Base-by-base conservation (phyloP, 2,329 filamentous ascomycete genomes). In the Neopestalotiopsis sp. region DNA sequence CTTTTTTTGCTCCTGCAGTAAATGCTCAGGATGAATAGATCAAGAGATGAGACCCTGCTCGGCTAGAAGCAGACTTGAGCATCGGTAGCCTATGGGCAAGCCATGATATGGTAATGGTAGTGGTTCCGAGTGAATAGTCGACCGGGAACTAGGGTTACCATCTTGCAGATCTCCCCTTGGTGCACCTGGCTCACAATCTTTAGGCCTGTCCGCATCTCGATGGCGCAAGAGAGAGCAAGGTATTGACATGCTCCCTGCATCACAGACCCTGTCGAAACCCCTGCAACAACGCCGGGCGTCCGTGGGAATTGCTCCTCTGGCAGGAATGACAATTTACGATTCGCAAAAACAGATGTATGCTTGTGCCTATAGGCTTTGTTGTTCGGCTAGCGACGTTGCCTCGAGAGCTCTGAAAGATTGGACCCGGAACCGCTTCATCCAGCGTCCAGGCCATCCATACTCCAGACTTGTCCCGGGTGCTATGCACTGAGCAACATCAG, bases 81-180 rank as follows among this genome's bases (percentile, higher is more conserved):
- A 62, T 14, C n/a, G 14, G 28, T 59, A 40, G 59, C 28, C 17
- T 62, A 32, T 17, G 20, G 10, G 45, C n/a, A 53, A 20, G 17
- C 45, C 45, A 53, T 53, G 45, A 17, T 10, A 38, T 38, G 34
- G 34, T 38, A 38, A 38, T 38, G 45, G n/a, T n/a, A 20, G 45
- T 53, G n/a, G 59, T 34, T 34, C 34, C 28, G 59, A n/a, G 59
- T 34, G 32, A 64, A 64, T 34, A 45, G 61, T 45, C 10, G 40
- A 64, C 61, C 61, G n/a, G 61, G 61, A 64, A 45, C 40, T 40
- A 64, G 61, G 61, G 61, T 45, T 24, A 40, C 59, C 28, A 64
- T 64, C 42, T 24, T 64, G 61, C 61, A 64, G 61, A 53, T 45
- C 61, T 53, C 61, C 61, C 61, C 42, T 64, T 34, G n/a, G 20